These are phyloP conservation scores for Pleurotus pulmonarius DNA, from an alignment of 768 basidiomycete species.

Conservation along the genomic window DNA sequence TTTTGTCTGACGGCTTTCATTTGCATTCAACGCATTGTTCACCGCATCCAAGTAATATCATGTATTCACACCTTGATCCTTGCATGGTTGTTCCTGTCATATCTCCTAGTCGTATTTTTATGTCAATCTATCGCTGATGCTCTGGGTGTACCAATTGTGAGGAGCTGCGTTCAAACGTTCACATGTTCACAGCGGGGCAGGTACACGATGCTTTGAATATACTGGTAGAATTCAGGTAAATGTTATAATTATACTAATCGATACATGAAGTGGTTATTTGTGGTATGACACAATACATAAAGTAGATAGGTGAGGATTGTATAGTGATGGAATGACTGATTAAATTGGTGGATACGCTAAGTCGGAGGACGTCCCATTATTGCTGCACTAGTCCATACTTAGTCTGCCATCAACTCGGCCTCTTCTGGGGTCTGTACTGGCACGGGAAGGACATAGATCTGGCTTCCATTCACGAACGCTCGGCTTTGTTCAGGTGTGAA, in stretches of 20 bases:
- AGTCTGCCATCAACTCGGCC: slow-evolving; percentile 22
- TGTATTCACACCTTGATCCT: slow-evolving; percentile 2
- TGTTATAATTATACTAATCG: slow-evolving; percentile 1
- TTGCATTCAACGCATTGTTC: not conserved
- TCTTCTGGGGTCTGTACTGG: slow-evolving; percentile 48
- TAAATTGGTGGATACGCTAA: too few species aligned
- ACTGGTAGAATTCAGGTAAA: not conserved
- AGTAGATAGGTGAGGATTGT: not conserved
- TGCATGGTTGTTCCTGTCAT: not conserved
- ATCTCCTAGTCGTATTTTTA: slow-evolving; percentile 2
- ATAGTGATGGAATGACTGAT: too few species aligned
- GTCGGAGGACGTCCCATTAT: too few species aligned
- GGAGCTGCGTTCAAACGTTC: too few species aligned
- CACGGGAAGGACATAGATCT: slow-evolving; percentile 24
- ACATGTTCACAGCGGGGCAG: too few species aligned
- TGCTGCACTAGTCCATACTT: not conserved
- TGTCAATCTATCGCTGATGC: not conserved
- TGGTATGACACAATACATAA: not conserved
- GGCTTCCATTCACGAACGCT: slow-evolving; percentile 20
- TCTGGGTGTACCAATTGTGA: not conserved
- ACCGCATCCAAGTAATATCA: slow-evolving; percentile 1
- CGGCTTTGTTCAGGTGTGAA: slow-evolving; percentile 22
- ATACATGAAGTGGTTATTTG: slow-evolving; percentile 1
- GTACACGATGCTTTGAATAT: too few species aligned
- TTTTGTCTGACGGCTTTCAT: not conserved